Evolutionary conservation across 306 rosid species (phyloP).

Genomic region (Vigna unguiculata): DNA sequence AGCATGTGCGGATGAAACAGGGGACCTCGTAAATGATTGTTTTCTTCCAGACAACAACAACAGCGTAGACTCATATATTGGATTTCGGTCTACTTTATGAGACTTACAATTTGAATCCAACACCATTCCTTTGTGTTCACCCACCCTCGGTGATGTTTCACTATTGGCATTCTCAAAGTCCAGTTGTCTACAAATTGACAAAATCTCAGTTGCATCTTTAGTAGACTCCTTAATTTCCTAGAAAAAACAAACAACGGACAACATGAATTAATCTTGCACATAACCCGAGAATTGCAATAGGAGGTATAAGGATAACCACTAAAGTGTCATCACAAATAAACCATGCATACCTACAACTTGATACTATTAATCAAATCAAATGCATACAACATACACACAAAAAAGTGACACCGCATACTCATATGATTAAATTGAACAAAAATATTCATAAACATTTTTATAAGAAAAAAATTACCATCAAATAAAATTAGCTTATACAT

Average conservation of each 20-base stretch:
- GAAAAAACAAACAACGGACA: slow-evolving; percentile 44
- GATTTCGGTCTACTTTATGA: background rate
- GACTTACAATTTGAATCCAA: slow-evolving; percentile 40
- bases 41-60: slow-evolving; percentile 1
- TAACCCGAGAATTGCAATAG: slow-evolving; percentile 32
- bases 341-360: slow-evolving; percentile 23
- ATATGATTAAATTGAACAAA: too few relatives aligned
- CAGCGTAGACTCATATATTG: too few relatives aligned
- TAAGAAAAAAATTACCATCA: too few relatives aligned
- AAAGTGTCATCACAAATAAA: slow-evolving; percentile 18
- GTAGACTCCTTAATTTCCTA: slow-evolving; percentile 56
- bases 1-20: slow-evolving; percentile 48
- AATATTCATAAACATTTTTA: too few relatives aligned
- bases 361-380: background rate
- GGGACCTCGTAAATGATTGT: slow-evolving; percentile 48
- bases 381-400: too few relatives aligned
- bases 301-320: slow-evolving; percentile 23
- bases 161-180: slow-evolving; percentile 46
- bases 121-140: slow-evolving; percentile 39
- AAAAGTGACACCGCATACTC: too few relatives aligned
- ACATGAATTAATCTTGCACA: slow-evolving; percentile 4
- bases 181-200: slow-evolving; percentile 30
- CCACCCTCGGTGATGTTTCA: slow-evolving; percentile 41
- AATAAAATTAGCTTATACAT: too few relatives aligned
- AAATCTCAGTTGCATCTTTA: slow-evolving; percentile 37